Evolutionary conservation across 2,329 filamentous ascomycete genomes (phyloP).

Genomic region (Periglandula ipomoeae): DNA sequence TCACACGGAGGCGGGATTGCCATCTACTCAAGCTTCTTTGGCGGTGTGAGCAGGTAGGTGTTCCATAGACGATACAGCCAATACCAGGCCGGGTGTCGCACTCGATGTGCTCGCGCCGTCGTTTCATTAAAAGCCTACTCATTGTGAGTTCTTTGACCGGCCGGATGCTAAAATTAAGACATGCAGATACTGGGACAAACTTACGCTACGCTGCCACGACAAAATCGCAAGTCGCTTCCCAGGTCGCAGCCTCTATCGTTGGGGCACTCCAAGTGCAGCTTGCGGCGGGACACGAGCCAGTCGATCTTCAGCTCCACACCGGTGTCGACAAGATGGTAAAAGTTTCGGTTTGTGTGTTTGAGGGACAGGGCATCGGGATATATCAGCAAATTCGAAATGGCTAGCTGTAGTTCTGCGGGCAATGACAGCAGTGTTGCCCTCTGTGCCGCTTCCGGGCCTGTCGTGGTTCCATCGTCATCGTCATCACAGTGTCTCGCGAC

Average conservation of each 20-base stretch:
- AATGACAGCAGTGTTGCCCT: conserved; percentile 24
- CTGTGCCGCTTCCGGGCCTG: not conserved
- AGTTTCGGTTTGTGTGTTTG: conserved; percentile 56
- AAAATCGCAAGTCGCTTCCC: conserved; percentile 51
- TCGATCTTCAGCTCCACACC: conserved; percentile 56
- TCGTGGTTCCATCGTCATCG: not conserved
- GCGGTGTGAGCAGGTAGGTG: conserved; percentile 35
- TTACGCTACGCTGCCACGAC: conserved; percentile 49
- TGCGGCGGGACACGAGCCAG: conserved; percentile 58
- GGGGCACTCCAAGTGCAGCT: conserved; percentile 56
- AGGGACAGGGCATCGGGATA: conserved; percentile 65
- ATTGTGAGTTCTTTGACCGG: not conserved
- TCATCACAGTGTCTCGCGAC: not conserved
- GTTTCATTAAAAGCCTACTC: conserved; percentile 45
- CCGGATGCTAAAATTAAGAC: not conserved
- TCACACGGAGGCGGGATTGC: conserved; percentile 34
- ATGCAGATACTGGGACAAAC: conserved; percentile 12
- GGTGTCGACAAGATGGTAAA: conserved; percentile 56
- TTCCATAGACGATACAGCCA: conserved; percentile 46
- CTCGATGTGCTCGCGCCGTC: conserved; percentile 50
- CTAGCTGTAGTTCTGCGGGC: conserved; percentile 58
- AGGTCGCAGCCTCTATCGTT: conserved; percentile 48
- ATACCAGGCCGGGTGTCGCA: conserved; percentile 49
- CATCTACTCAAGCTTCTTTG: conserved; percentile 34
- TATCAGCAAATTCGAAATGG: conserved; percentile 49